Conservation (phyloP, 2,329 filamentous ascomycete species). For the Monilinia fructigena region DNA sequence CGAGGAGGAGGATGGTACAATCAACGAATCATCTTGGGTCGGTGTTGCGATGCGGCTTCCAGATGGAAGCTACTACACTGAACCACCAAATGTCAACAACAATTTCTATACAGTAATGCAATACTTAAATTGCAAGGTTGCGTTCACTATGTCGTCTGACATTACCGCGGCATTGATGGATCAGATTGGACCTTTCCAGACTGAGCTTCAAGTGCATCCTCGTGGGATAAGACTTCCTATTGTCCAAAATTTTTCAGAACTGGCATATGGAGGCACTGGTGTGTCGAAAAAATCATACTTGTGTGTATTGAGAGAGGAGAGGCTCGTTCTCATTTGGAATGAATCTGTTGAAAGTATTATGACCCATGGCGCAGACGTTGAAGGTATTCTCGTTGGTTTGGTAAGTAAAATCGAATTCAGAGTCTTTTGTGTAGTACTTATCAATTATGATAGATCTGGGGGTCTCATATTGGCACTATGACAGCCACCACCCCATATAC, state of each 20-base stretch:
- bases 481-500: conserved; percentile 24
- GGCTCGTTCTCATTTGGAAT: conserved; percentile 31
- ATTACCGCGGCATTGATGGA: conserved; percentile 43
- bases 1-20: conserved; percentile 25
- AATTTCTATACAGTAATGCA: conserved; percentile 25
- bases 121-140: conserved; percentile 36
- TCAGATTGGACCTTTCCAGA: conserved; percentile 30
- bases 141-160: conserved; percentile 50
- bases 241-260: conserved; percentile 51
- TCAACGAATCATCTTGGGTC: conserved; percentile 25
- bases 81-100: conserved; percentile 26
- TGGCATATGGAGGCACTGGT: conserved; percentile 37
- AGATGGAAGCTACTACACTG: conserved; percentile 28
- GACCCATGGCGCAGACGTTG: conserved; percentile 29
- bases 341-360: conserved; percentile 32
- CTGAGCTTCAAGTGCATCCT: conserved; percentile 26
- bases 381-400: conserved; percentile 28
- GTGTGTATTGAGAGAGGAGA: conserved; percentile 30
- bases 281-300: conserved; percentile 26
- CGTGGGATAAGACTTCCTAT: conserved; percentile 38
- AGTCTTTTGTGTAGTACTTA: not conserved
- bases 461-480: conserved; percentile 30
- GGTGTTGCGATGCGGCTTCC: conserved; percentile 28
- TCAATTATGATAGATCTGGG: conserved; percentile 28
- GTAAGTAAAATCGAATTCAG: conserved; percentile 20